Base-by-base conservation (phyloP, 2,329 filamentous ascomycete species). In the Nigrospora oryzae region DNA sequence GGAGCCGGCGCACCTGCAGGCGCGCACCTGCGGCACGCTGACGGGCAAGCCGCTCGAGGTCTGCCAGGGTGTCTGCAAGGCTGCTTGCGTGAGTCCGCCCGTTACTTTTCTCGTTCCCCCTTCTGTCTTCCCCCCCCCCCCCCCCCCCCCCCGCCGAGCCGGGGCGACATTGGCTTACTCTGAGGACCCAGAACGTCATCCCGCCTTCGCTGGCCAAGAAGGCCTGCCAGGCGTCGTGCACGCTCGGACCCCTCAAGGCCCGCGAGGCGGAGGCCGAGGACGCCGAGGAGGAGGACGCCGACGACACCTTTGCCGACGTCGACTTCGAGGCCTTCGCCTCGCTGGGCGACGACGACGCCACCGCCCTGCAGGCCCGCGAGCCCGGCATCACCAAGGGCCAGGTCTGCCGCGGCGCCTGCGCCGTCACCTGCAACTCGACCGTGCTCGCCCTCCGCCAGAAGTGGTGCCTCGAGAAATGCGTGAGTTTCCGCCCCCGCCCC, bases 341-440 rank as follows among this genome's bases (percentile, higher is more conserved):
- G 23, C 23, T 28, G 23, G 23, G 23, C 23, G 23, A 19, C 15
- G 39, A 19, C 16, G 39, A 33, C 39, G 32, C 39, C 10, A 16
- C 34, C 31, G 23, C 23, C 8, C 31, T 19, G 19, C 39, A 33
- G 12, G 31, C 32, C 39, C 39, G 31, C 7, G 39, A 41, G 31
- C 31, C 39, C 31, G 39, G 31, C 7, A 15, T 41, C 39, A 34
- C 39, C 39, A 33, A 17, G 16, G 39, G 39, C 5, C 30, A 33
- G 30, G 15, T 41, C 39, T 41, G 39, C 39, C 39, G 39, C 16
- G 39, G 39, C 7, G 39, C 39, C 12, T 41, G 39, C 39, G 39
- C 39, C 12, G 39, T 41, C 6, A 41, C 39, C 12, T 41, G 39
- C 39, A 41, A 41, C 39, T 41, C 39, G 31, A 41, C 39, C 16